Percentiles rank a stretch among this genome's conserved stretches.
phyloP scores from a whole-genome alignment of 129 eudicot genomes.

The Saussurea involucrata region DNA sequence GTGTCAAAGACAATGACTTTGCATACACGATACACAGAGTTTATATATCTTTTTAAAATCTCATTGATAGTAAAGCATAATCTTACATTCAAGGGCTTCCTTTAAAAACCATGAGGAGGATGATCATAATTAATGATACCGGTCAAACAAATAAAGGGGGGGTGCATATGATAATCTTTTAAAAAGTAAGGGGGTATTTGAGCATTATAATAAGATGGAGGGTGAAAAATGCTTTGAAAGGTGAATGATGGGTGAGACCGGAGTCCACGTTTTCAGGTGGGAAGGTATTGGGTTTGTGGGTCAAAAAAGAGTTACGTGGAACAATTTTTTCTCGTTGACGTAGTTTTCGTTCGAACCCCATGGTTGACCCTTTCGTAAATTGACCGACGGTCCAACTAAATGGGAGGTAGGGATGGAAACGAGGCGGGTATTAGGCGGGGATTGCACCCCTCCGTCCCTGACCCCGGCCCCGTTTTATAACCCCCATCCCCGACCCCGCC shows the following conservation, averaged over 20 bases:
- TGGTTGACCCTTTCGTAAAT: background rate
- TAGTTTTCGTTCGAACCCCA: conserved; percentile 30
- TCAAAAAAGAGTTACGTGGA: conserved; percentile 47
- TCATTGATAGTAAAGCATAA: background rate
- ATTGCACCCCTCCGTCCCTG: too few species aligned
- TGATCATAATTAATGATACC: too few species aligned
- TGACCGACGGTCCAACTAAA: background rate
- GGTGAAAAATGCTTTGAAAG: background rate
- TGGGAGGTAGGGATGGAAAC: too few species aligned
- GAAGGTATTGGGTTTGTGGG: conserved; percentile 24
- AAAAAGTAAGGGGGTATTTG: background rate
- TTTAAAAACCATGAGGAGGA: too few species aligned
- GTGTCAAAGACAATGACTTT: too few species aligned
- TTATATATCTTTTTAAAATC: too few species aligned
- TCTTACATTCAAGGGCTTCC: too few species aligned
- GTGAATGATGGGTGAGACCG: conserved; percentile 11
- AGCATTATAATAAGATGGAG: conserved; percentile 10
- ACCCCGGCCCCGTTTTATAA: too few species aligned
- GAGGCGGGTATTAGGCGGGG: too few species aligned
- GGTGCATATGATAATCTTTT: background rate
- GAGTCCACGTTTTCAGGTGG: conserved; percentile 40
- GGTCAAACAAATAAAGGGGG: background rate
- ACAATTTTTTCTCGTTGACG: conserved; percentile 31
- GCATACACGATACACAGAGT: too few species aligned
- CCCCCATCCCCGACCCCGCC: too few species aligned